A percentile compares a stretch with the other conserved stretches of the same genome.
Evolutionary conservation across 306 rosid species (phyloP).

Genomic region (Mucuna pruriens): DNA sequence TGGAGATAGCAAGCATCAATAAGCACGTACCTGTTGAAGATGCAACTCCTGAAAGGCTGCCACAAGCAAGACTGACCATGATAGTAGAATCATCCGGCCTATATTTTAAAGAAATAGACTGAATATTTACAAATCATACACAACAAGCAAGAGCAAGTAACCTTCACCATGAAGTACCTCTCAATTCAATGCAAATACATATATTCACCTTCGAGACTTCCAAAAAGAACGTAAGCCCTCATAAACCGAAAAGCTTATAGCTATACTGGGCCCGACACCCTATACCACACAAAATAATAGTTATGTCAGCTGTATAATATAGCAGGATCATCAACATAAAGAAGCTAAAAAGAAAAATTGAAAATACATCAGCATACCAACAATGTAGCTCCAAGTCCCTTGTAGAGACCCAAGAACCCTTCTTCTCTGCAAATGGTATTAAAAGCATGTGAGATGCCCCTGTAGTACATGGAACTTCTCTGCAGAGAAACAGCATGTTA

Average conservation of each 20-base stretch:
- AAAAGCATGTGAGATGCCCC: slow-evolving; percentile 76
- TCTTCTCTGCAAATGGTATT: slow-evolving; percentile 77
- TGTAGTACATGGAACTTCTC: slow-evolving; percentile 74
- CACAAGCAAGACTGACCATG: slow-evolving; percentile 82
- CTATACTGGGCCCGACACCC: slow-evolving; percentile 92
- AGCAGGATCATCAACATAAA: not conserved
- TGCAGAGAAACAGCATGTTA: slow-evolving; percentile 41
- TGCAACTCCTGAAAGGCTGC: slow-evolving; percentile 84
- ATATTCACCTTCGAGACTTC: slow-evolving; percentile 68
- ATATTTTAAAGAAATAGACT: slow-evolving; percentile 33
- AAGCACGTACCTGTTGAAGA: slow-evolving; percentile 75
- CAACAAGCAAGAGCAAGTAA: not conserved
- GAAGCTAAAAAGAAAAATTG: not conserved
- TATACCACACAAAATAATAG: slow-evolving; percentile 39
- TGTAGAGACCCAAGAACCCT: slow-evolving; percentile 79
- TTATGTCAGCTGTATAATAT: slow-evolving; percentile 4
- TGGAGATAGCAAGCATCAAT: not conserved
- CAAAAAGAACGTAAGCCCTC: slow-evolving; percentile 73
- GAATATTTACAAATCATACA: slow-evolving; percentile 31
- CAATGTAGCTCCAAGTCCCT: slow-evolving; percentile 89
- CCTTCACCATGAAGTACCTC: not conserved
- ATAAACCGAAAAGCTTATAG: slow-evolving; percentile 78
- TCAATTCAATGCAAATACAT: slow-evolving; percentile 22
- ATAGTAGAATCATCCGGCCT: slow-evolving; percentile 77
- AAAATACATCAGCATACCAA: slow-evolving; percentile 59